Evolutionary conservation across 2,329 filamentous ascomycete species (phyloP).

Genomic region (Diaporthe vaccinii): DNA sequence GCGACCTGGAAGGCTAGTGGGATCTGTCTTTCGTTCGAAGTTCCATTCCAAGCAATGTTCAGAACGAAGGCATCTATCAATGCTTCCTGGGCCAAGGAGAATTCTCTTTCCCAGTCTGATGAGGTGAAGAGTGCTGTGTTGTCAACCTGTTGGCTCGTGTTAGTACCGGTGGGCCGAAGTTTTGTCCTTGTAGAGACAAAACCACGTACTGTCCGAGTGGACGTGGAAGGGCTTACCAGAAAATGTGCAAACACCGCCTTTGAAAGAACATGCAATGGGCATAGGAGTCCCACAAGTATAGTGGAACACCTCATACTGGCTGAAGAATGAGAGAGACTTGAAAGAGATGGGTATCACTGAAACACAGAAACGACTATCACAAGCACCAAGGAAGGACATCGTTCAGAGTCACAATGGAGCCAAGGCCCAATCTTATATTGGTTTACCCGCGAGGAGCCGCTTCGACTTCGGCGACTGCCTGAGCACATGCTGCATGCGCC

Average conservation of each 20-base stretch:
- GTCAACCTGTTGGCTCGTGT: slow-evolving; percentile 43
- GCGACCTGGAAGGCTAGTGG: slow-evolving; percentile 48
- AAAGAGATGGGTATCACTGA: slow-evolving; percentile 15
- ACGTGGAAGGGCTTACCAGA: neutral
- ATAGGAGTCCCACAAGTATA: slow-evolving; percentile 19
- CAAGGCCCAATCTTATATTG: slow-evolving; percentile 2
- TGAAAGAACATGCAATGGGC: slow-evolving; percentile 8
- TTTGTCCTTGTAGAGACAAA: neutral
- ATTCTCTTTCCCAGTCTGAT: slow-evolving; percentile 49
- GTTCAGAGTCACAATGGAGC: neutral
- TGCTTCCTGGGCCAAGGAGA: slow-evolving; percentile 51
- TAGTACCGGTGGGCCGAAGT: neutral
- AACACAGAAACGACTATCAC: neutral
- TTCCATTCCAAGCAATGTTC: slow-evolving; percentile 46
- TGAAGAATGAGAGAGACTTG: neutral
- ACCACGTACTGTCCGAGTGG: neutral
- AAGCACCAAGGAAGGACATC: neutral
- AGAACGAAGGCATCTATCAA: slow-evolving; percentile 57
- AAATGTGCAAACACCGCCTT: slow-evolving; percentile 22
- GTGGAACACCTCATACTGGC: slow-evolving; percentile 18
- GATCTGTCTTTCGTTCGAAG: slow-evolving; percentile 39
- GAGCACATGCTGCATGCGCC: neutral
- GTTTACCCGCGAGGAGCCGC: neutral
- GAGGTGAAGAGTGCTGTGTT: slow-evolving; percentile 43
- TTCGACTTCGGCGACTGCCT: slow-evolving; percentile 10